These are phyloP conservation scores for Solanum boliviense DNA, from an alignment of 257 asterid species.

Conservation along the genomic window DNA sequence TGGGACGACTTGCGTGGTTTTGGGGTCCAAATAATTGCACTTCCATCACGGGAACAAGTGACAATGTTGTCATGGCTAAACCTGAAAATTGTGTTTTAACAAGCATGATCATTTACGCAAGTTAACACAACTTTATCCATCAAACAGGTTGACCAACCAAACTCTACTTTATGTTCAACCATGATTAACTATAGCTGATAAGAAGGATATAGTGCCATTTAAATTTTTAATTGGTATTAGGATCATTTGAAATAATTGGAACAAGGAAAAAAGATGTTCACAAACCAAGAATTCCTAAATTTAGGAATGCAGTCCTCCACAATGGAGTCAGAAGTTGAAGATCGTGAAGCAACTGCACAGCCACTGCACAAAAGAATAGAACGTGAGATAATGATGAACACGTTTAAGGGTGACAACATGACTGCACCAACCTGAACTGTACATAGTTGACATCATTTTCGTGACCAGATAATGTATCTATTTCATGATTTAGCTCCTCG, in stretches of 20 bases:
- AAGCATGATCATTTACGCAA: constrained; percentile 6
- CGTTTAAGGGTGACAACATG: constrained; percentile 1
- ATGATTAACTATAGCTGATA: neutral
- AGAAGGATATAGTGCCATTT: neutral
- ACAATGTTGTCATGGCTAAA: constrained; percentile 77
- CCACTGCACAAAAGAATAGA: constrained; percentile 53
- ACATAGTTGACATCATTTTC: constrained; percentile 96
- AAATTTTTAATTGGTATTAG: neutral
- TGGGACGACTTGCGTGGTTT: constrained; percentile 69
- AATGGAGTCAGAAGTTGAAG: constrained; percentile 49
- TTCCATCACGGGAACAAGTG: constrained; percentile 97
- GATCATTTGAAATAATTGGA: neutral
- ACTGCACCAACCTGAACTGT: constrained; percentile 73
- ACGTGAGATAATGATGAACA: constrained; percentile 17
- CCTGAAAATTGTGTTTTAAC: constrained; percentile 36
- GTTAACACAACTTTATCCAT: neutral
- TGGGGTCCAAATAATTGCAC: constrained; percentile 97
- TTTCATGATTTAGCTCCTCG: constrained; percentile 73
- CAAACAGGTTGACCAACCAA: neutral
- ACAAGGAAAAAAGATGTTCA: constrained; percentile 6
- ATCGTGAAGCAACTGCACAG: constrained; percentile 77
- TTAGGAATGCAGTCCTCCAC: constrained; percentile 63
- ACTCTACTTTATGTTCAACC: neutral
- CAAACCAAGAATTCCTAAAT: constrained; percentile 80
- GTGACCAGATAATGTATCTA: constrained; percentile 85